Conservation (phyloP, 805 yeast genomes). For the Candida rishiriensis region DNA sequence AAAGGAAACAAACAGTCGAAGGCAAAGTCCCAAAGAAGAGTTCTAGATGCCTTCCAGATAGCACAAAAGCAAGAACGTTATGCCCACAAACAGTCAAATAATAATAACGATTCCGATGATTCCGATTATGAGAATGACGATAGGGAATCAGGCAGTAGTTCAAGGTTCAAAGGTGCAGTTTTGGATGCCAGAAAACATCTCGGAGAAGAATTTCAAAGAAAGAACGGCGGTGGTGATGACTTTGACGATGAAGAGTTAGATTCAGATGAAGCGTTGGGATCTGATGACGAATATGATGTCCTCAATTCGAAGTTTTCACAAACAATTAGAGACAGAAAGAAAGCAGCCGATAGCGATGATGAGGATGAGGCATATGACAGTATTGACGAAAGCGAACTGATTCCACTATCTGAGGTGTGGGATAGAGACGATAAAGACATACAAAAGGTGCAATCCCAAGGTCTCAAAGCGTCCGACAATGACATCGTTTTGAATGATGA, state of each 20-base stretch:
- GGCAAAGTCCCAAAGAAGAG: slow-evolving; percentile 17
- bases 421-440: slow-evolving; percentile 64
- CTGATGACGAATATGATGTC: slow-evolving; percentile 65
- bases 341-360: slow-evolving; percentile 33
- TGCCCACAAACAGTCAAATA: too few relatives aligned
- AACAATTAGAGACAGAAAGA: slow-evolving; percentile 55
- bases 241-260: slow-evolving; percentile 36
- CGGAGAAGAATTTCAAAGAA: slow-evolving; percentile 3
- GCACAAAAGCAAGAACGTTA: slow-evolving; percentile 19
- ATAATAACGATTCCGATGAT: neutral
- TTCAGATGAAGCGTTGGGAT: slow-evolving; percentile 86
- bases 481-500: slow-evolving; percentile 28
- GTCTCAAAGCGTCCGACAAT: slow-evolving; percentile 19
- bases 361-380: slow-evolving; percentile 66
- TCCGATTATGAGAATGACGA: slow-evolving; percentile 10
- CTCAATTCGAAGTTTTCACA: slow-evolving; percentile 66
- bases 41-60: slow-evolving; percentile 26
- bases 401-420: slow-evolving; percentile 85
- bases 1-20: slow-evolving; percentile 8
- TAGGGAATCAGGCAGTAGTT: slow-evolving; percentile 7
- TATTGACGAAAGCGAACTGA: slow-evolving; percentile 69
- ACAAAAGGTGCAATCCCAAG: slow-evolving; percentile 20
- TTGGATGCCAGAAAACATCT: slow-evolving; percentile 32
- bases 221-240: slow-evolving; percentile 23
- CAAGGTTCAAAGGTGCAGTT: slow-evolving; percentile 23